phyloP scores from a whole-genome alignment of 257 asterid species.

The Jaltomata sinuosa region DNA sequence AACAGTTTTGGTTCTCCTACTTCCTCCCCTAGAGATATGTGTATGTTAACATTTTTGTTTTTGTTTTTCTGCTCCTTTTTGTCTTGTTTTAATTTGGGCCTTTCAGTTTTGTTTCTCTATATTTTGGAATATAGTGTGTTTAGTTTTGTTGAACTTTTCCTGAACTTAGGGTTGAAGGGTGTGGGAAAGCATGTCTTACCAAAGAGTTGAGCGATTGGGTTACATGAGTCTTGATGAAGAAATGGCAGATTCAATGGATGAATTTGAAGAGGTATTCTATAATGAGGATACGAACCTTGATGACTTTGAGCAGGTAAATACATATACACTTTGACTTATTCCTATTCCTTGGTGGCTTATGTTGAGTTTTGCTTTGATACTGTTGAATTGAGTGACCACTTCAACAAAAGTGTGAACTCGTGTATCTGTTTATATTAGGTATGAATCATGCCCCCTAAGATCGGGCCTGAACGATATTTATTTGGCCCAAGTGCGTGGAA shows the following conservation, averaged over 20 bases:
- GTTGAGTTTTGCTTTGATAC: neutral
- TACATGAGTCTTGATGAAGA: conserved; percentile 37
- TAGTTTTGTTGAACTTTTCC: neutral
- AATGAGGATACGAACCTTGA: conserved; percentile 41
- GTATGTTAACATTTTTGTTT: neutral
- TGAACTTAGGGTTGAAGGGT: neutral
- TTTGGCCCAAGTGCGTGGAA: neutral
- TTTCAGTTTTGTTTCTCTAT: neutral
- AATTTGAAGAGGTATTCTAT: conserved; percentile 38
- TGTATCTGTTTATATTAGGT: neutral
- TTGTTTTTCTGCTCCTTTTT: neutral
- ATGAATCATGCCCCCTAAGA: neutral
- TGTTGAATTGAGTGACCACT: neutral
- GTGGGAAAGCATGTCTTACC: conserved; percentile 18
- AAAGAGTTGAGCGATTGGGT: conserved; percentile 23
- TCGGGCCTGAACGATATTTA: neutral
- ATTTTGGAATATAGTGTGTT: neutral
- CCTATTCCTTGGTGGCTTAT: neutral
- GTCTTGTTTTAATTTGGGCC: neutral
- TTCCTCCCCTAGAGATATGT: neutral
- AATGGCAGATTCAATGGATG: conserved; percentile 33
- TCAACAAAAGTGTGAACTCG: neutral
- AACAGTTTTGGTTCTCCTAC: neutral
- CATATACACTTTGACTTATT: neutral
- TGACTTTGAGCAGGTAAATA: conserved; percentile 57